Conservation (phyloP, 306 rosid species). For the Geum urbanum region DNA sequence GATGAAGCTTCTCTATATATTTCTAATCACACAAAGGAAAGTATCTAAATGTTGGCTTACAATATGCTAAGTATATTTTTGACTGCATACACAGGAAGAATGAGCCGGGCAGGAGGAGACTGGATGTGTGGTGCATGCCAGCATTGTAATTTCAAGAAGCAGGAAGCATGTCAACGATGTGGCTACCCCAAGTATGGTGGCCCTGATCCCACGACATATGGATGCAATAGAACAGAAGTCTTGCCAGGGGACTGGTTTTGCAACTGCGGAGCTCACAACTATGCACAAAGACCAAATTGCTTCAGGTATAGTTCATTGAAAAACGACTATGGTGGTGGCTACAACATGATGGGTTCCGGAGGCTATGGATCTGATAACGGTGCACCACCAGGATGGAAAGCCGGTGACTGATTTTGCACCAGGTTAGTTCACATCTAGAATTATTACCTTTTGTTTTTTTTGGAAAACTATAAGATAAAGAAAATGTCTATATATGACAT, state of each 20-base stretch:
- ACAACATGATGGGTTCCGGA: slow-evolving; percentile 43
- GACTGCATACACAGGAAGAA: slow-evolving; percentile 29
- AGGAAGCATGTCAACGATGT: slow-evolving; percentile 81
- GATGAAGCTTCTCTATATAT: neutral
- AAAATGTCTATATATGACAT: neutral
- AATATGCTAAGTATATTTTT: neutral
- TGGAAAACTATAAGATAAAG: neutral
- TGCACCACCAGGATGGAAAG: slow-evolving; percentile 92
- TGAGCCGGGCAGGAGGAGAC: slow-evolving; percentile 95
- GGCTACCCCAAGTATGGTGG: slow-evolving; percentile 90
- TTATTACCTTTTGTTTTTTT: slow-evolving; percentile 16
- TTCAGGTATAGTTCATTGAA: slow-evolving; percentile 55
- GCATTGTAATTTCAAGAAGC: slow-evolving; percentile 77
- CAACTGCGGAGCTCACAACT: slow-evolving; percentile 89
- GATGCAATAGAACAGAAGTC: slow-evolving; percentile 55
- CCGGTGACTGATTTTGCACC: slow-evolving; percentile 88
- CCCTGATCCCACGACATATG: slow-evolving; percentile 71
- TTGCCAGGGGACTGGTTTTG: slow-evolving; percentile 97
- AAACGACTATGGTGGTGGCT: slow-evolving; percentile 48
- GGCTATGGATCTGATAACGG: slow-evolving; percentile 51
- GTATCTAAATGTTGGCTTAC: neutral
- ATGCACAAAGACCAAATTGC: slow-evolving; percentile 82
- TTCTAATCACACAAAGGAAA: neutral
- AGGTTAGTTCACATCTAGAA: slow-evolving; percentile 46
- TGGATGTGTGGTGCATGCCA: slow-evolving; percentile 95